Conservation (phyloP, 441 rosid species). For the Omphalea diandra region DNA sequence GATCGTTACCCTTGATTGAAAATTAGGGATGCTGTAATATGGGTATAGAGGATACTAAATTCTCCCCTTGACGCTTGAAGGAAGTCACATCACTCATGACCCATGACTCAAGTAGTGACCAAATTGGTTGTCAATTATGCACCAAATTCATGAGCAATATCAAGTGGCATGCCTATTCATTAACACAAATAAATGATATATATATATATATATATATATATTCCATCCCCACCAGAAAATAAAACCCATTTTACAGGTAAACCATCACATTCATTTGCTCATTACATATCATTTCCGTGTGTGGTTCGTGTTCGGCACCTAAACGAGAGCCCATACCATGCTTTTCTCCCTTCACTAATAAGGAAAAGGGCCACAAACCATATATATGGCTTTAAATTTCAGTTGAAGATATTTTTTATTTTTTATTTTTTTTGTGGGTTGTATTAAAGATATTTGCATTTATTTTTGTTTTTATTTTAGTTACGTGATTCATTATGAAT, state of each 20-base stretch:
- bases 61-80: too few species aligned
- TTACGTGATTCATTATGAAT: neutral
- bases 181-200: neutral
- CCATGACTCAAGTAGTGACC: too few species aligned
- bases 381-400: neutral
- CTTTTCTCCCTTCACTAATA: conserved; percentile 7
- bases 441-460: too few species aligned
- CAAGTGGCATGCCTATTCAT: too few species aligned
- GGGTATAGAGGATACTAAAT: too few species aligned
- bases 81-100: too few species aligned
- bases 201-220: too few species aligned
- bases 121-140: conserved; percentile 9
- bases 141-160: neutral
- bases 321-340: neutral
- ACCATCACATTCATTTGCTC: neutral
- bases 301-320: conserved; percentile 3
- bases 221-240: neutral
- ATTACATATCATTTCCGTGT: neutral
- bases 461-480: too few species aligned
- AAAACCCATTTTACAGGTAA: neutral
- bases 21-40: too few species aligned
- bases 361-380: neutral
- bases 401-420: neutral
- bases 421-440: too few species aligned
- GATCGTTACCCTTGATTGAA: too few species aligned